phyloP scores from a whole-genome alignment of 169 alveolate species.

The Cryptosporidium tyzzeri region DNA sequence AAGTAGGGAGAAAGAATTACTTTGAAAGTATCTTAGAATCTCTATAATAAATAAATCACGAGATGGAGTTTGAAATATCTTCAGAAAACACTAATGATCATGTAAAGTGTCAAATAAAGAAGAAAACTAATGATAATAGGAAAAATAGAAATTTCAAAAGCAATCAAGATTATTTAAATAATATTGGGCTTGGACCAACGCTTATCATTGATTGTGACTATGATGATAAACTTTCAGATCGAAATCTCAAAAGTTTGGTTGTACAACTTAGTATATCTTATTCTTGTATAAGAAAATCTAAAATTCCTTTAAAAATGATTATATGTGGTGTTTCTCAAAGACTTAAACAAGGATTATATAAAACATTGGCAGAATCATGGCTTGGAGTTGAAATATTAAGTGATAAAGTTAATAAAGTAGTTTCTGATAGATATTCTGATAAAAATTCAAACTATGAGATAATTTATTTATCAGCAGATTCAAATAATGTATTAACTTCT shows the following conservation, averaged over 20 bases:
- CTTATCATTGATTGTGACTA: slow-evolving; percentile 48
- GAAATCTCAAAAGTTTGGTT: slow-evolving; percentile 59
- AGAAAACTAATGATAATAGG: not conserved
- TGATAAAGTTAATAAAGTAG: slow-evolving; percentile 1
- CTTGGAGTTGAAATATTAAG: slow-evolving; percentile 52
- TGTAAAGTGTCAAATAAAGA: not conserved
- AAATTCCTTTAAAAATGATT: slow-evolving; percentile 31
- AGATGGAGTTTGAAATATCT: not conserved
- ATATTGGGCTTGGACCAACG: slow-evolving; percentile 34
- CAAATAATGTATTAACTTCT: slow-evolving; percentile 65
- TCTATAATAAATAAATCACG: not conserved
- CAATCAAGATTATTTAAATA: slow-evolving; percentile 19
- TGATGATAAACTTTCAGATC: slow-evolving; percentile 60
- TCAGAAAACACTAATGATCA: not conserved
- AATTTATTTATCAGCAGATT: slow-evolving; percentile 79
- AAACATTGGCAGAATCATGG: slow-evolving; percentile 57
- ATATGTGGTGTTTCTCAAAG: slow-evolving; percentile 63
- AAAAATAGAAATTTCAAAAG: not conserved
- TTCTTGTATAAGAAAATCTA: slow-evolving; percentile 61
- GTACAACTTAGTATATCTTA: slow-evolving; percentile 63
- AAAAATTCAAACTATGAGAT: not conserved
- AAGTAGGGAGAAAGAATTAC: not conserved
- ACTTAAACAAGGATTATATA: slow-evolving; percentile 42
- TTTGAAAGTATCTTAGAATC: not conserved
- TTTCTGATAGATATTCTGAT: not conserved